Conservation (phyloP, 1,284 basidiomycete species). For the Sphagnurus paluster region DNA sequence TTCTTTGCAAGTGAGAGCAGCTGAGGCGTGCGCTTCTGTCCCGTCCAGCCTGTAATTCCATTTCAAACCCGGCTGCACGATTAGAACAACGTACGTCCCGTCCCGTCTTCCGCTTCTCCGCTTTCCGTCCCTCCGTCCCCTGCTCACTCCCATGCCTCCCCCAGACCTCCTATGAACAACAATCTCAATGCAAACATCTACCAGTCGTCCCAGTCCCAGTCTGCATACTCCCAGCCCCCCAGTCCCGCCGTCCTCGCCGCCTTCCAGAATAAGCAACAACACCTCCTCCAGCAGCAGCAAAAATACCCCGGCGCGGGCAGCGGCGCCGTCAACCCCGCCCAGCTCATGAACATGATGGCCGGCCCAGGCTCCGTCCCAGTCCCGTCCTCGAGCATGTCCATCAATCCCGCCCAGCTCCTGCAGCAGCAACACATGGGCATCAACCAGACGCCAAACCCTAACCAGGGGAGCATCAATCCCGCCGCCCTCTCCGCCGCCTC, state of each 20-base stretch:
- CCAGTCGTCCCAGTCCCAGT: too few species aligned
- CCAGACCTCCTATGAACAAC: conserved; percentile 1
- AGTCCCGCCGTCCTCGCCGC: conserved; percentile 18
- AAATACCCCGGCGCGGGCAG: conserved; percentile 2
- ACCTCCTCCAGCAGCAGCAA: conserved; percentile 1
- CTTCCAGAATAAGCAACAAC: conserved; percentile 13
- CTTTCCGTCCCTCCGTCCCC: background rate
- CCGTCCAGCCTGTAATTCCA: conserved; percentile 8
- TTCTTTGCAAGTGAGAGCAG: conserved; percentile 7
- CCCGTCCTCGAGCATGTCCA: too few species aligned
- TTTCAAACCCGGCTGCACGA: conserved; percentile 6
- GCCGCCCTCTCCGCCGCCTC: conserved; percentile 11
- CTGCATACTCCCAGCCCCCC: too few species aligned
- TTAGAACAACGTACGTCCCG: conserved; percentile 1
- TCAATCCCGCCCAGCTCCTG: conserved; percentile 16
- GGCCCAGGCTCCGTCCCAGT: too few species aligned
- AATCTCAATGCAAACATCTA: conserved; percentile 10
- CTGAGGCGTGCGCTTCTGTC: conserved; percentile 12
- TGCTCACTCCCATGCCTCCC: background rate
- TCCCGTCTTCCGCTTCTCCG: background rate
- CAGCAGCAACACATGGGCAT: conserved; percentile 13
- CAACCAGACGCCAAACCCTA: too few species aligned
- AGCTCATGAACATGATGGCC: conserved; percentile 18
- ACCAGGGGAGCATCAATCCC: conserved; percentile 13
- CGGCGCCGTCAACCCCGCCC: conserved; percentile 12